Evolutionary conservation across 2,329 filamentous ascomycete genomes (phyloP).

Genomic region (Cryphonectria parasitica): DNA sequence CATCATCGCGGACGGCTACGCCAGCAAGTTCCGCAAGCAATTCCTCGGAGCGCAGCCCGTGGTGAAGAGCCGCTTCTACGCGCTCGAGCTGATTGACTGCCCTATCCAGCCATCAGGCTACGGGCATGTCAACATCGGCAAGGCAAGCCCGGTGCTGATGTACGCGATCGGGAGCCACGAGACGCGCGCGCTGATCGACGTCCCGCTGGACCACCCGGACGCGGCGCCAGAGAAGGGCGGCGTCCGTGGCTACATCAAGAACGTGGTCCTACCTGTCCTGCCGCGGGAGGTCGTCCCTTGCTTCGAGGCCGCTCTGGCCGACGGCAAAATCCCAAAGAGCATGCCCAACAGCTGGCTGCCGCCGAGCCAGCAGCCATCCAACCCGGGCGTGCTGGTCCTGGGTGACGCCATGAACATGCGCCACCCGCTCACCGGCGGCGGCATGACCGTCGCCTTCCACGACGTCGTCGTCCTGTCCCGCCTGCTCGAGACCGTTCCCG

Average conservation of each 20-base stretch:
- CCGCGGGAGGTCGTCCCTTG: slow-evolving; percentile 73
- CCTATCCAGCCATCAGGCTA: slow-evolving; percentile 74
- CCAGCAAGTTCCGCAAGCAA: slow-evolving; percentile 86
- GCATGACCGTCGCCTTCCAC: slow-evolving; percentile 97
- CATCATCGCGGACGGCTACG: slow-evolving; percentile 89
- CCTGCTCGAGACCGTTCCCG: slow-evolving; percentile 70
- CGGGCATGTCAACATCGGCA: slow-evolving; percentile 86
- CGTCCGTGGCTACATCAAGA: slow-evolving; percentile 80
- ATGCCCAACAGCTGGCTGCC: slow-evolving; percentile 98
- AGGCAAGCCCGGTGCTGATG: slow-evolving; percentile 77
- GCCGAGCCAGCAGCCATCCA: slow-evolving; percentile 62
- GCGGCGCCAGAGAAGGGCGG: slow-evolving; percentile 77
- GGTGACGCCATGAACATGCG: slow-evolving; percentile 99
- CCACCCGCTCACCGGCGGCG: slow-evolving; percentile 94
- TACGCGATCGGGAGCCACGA: slow-evolving; percentile 98
- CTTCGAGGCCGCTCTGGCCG: slow-evolving; percentile 76
- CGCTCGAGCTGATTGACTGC: slow-evolving; percentile 87
- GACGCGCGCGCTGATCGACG: slow-evolving; percentile 86
- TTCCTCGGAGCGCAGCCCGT: slow-evolving; percentile 69
- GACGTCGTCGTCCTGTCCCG: slow-evolving; percentile 80
- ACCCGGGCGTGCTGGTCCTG: slow-evolving; percentile 76
- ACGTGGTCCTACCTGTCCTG: slow-evolving; percentile 75
- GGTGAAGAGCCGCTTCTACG: slow-evolving; percentile 88
- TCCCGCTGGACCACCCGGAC: slow-evolving; percentile 76
- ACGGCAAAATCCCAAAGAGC: slow-evolving; percentile 73